Conservation (phyloP, 2,329 filamentous ascomycete genomes). For the Mycocentrospora acerina region DNA sequence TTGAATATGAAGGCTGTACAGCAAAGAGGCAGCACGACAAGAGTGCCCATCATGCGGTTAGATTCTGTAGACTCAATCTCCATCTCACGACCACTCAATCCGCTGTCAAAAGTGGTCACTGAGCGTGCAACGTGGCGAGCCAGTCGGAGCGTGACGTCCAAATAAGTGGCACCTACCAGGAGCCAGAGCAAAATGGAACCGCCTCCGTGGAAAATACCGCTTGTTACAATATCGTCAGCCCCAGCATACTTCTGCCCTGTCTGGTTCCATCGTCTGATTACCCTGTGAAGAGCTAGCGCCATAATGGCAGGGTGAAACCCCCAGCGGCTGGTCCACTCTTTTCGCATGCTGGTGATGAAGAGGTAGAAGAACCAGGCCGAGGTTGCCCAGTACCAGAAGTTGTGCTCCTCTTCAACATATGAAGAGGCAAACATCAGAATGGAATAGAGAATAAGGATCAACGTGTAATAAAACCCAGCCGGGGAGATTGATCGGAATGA, state of each 20-base stretch:
- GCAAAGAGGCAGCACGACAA: slow-evolving; percentile 45
- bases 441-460: slow-evolving; percentile 59
- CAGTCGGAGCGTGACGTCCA: slow-evolving; percentile 56
- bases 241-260: slow-evolving; percentile 95
- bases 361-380: slow-evolving; percentile 65
- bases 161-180: slow-evolving; percentile 69
- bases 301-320: slow-evolving; percentile 42
- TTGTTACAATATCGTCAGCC: slow-evolving; percentile 80
- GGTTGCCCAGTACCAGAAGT: slow-evolving; percentile 95
- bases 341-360: slow-evolving; percentile 42
- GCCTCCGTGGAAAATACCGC: slow-evolving; percentile 54
- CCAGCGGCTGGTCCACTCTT: slow-evolving; percentile 26
- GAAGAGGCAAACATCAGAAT: slow-evolving; percentile 97
- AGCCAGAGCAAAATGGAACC: slow-evolving; percentile 66
- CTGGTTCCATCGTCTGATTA: slow-evolving; percentile 86
- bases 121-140: slow-evolving; percentile 34
- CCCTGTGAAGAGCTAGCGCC: slow-evolving; percentile 63
- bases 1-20: slow-evolving; percentile 78
- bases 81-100: slow-evolving; percentile 9
- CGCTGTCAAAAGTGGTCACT: slow-evolving; percentile 23
- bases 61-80: slow-evolving; percentile 27
- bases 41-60: slow-evolving; percentile 32
- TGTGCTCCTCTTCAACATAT: slow-evolving; percentile 97
- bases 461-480: slow-evolving; percentile 43
- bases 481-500: slow-evolving; percentile 53